These are phyloP conservation scores for Amaranthus palmeri DNA, from an alignment of 148 eudicot genomes.

Conservation along the genomic window DNA sequence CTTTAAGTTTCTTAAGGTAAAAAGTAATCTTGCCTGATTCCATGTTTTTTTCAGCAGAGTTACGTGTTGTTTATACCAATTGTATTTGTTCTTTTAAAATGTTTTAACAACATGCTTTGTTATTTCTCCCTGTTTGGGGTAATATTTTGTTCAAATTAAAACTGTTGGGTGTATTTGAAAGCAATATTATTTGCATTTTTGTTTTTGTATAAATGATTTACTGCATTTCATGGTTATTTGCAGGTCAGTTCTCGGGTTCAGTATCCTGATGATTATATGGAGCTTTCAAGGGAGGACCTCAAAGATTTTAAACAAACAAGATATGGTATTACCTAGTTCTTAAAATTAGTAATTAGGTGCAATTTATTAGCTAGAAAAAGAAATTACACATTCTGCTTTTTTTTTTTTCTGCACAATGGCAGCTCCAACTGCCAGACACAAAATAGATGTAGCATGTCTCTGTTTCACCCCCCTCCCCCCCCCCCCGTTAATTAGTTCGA, in stretches of 20 bases:
- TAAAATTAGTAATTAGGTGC: background rate
- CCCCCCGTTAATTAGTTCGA: background rate
- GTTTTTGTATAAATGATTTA: slow-evolving; percentile 7
- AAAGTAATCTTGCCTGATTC: background rate
- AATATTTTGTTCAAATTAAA: background rate
- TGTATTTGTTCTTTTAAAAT: background rate
- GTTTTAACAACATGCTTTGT: slow-evolving; percentile 1
- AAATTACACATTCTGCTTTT: too few species aligned
- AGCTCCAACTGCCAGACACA: background rate
- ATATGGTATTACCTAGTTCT: slow-evolving; percentile 58
- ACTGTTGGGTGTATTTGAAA: background rate
- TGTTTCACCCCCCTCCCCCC: background rate
- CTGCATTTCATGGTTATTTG: slow-evolving; percentile 18
- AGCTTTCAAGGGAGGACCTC: slow-evolving; percentile 86
- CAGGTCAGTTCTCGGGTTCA: slow-evolving; percentile 93
- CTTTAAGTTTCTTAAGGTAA: background rate
- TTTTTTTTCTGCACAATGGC: background rate
- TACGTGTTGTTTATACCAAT: background rate
- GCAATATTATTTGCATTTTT: background rate
- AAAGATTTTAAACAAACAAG: slow-evolving; percentile 94
- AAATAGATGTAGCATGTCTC: background rate
- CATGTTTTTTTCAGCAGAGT: slow-evolving; percentile 1
- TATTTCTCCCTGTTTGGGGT: background rate
- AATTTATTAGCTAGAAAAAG: background rate
- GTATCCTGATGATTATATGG: slow-evolving; percentile 82